phyloP scores from a whole-genome alignment of 768 basidiomycete genomes.

The Tephrocybe rancida region DNA sequence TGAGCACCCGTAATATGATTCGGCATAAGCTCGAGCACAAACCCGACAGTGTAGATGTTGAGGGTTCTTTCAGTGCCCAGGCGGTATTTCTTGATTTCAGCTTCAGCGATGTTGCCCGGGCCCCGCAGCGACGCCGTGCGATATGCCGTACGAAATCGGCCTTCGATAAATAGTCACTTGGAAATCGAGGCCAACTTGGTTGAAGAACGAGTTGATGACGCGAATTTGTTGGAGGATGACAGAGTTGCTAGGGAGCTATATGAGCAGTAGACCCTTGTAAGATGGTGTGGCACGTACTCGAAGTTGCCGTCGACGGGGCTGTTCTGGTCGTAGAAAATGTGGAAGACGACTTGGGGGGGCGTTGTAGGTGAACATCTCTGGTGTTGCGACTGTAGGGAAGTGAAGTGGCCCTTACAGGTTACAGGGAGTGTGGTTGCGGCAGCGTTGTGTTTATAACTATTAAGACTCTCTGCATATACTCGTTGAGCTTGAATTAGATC shows the following conservation, averaged over 20 bases:
- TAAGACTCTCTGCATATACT: too few relatives aligned
- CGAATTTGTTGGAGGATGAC: not conserved
- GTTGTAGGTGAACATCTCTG: not conserved
- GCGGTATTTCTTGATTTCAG: not conserved
- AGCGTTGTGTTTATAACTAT: too few relatives aligned
- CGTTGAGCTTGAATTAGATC: too few relatives aligned
- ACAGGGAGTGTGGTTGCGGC: not conserved
- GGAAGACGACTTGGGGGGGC: not conserved
- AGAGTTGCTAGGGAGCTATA: not conserved
- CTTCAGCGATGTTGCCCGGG: not conserved
- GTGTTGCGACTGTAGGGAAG: not conserved
- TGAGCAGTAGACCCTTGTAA: too few relatives aligned
- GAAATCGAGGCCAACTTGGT: not conserved
- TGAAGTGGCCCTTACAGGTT: not conserved
- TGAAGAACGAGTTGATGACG: not conserved
- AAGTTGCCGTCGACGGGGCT: not conserved
- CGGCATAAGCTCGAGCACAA: not conserved
- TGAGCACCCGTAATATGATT: too few relatives aligned
- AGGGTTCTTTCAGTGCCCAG: not conserved
- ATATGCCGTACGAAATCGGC: not conserved
- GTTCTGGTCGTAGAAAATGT: not conserved
- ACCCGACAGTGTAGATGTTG: constrained; percentile 6
- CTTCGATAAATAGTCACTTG: not conserved
- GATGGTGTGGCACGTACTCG: not conserved
- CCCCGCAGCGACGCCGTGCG: not conserved